Conservation (phyloP, 1,139 yeast species). For the Blastobotrys aristatus region DNA sequence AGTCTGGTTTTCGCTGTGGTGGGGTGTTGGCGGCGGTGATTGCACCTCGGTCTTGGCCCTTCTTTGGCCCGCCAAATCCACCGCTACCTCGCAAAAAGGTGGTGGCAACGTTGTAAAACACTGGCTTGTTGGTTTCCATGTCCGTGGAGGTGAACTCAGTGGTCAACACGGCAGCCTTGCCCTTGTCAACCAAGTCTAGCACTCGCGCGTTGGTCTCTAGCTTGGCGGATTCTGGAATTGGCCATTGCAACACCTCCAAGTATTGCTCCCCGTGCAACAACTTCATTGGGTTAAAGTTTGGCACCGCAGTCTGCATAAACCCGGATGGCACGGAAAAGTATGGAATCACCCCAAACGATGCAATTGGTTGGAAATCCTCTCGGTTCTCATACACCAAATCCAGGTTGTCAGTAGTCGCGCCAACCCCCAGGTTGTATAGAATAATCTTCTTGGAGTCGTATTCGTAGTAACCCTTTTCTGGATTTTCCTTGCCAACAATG, state of each 20-base stretch:
- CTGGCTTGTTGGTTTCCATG: constrained; percentile 58
- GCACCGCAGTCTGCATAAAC: constrained; percentile 48
- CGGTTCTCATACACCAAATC: constrained; percentile 76
- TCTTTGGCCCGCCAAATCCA: constrained; percentile 44
- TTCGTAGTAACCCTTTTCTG: constrained; percentile 42
- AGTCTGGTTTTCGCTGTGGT: constrained; percentile 66
- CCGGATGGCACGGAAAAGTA: constrained; percentile 51
- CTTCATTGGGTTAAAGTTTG: constrained; percentile 78
- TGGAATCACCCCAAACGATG: constrained; percentile 89
- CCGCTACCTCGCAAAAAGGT: constrained; percentile 80
- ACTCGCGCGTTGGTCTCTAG: constrained; percentile 62
- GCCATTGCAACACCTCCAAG: constrained; percentile 70
- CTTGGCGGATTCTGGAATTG: constrained; percentile 62
- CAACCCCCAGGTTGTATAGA: constrained; percentile 84
- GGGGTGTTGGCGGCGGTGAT: constrained; percentile 63
- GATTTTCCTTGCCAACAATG: constrained; percentile 38
- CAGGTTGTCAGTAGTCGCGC: constrained; percentile 75
- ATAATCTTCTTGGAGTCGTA: constrained; percentile 71
- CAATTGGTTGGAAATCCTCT: constrained; percentile 79
- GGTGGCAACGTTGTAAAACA: constrained; percentile 81
- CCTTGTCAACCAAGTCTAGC: constrained; percentile 76
- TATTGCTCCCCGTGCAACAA: constrained; percentile 95
- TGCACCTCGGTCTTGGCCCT: constrained; percentile 54
- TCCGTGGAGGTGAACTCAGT: constrained; percentile 72
- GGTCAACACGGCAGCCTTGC: constrained; percentile 78